Base-by-base conservation (phyloP, 2,329 filamentous ascomycete species). In the Hypoxylon rubiginosum region DNA sequence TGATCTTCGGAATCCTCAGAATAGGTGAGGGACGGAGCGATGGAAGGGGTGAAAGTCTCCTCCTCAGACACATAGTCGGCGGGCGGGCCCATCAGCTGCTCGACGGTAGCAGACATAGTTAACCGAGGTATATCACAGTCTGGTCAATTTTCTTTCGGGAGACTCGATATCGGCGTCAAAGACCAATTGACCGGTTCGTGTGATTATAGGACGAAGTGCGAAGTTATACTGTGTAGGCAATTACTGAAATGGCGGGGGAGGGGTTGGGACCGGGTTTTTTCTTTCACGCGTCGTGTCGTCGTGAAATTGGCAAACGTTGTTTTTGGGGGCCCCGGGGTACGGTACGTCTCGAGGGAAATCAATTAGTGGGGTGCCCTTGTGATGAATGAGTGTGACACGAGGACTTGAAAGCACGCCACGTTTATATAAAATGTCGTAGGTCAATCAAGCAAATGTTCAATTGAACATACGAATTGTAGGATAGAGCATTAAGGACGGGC, bases 1-100 rank as follows among this genome's bases (percentile, higher is more conserved):
- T 85, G 83, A 62, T 87, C 86, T 70, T 89, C 87, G 26, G 87
- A 89, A 68, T 88, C 85, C 68, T 86, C 87, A 13, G 88, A 90
- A 72, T 87, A 90, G 59, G 86, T 89, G 59, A 90, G 82, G 0
- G 88, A 90, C 0, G 88, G 88, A 0, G 86, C 87, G 51, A 84
- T 79, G 11, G 87, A 89, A 45, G 83, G 82, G 60, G 67, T 61
- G 62, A 73, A 71, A 58, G 82, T 80, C 68, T 62, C 64, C 15
- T 85, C 83, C 66, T 82, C 78, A 19, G 83, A 82, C 36, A 83
- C 78, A 74, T 80, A 81, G 70, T 80, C 78, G 56, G 79, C 71
- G 34, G 79, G 75, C 28, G 82, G 77, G 66, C 80, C 76, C 41
- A 83, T 75, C 65, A 80, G 74, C 68, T 81, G 80, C 63, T 82